phyloP scores from a whole-genome alignment of 805 yeast genomes.

The Lipomyces oligophaga region DNA sequence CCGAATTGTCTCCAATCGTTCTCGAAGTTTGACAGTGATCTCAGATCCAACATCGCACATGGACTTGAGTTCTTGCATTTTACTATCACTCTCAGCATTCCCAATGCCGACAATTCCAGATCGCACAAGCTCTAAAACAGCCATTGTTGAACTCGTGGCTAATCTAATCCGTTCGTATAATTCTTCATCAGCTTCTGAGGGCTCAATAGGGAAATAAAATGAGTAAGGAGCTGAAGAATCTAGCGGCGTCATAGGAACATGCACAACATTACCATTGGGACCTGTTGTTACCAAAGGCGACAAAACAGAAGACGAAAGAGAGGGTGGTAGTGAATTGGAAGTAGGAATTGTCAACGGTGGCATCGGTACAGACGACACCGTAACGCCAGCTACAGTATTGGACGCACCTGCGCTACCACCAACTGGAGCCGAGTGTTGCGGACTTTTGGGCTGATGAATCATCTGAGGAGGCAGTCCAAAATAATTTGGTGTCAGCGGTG shows the following conservation, averaged over 20 bases:
- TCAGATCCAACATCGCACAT: slow-evolving; percentile 80
- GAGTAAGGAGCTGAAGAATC: slow-evolving; percentile 17
- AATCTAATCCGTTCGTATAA: slow-evolving; percentile 59
- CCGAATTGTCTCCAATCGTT: slow-evolving; percentile 50
- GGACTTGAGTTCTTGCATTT: slow-evolving; percentile 70
- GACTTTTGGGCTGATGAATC: no score
- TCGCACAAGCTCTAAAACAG: slow-evolving; percentile 72
- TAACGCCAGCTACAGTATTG: no score
- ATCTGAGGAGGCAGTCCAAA: no score
- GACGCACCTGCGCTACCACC: no score
- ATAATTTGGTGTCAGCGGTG: slow-evolving; percentile 19
- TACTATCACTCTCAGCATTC: slow-evolving; percentile 42
- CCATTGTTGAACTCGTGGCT: slow-evolving; percentile 66
- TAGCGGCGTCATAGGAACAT: slow-evolving; percentile 3
- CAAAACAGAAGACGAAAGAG: neutral
- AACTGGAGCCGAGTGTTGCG: no score
- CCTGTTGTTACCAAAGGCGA: no score
- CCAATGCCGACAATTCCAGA: slow-evolving; percentile 38
- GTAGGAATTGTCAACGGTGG: neutral
- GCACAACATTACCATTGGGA: no score
- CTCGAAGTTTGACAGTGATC: slow-evolving; percentile 63
- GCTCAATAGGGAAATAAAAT: slow-evolving; percentile 28
- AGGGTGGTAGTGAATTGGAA: no score
- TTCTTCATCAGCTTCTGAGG: slow-evolving; percentile 59
- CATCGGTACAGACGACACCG: neutral